These are phyloP conservation scores for Pseudogymnoascus sp. DNA, from an alignment of 2,329 filamentous ascomycete genomes.

Conservation along the genomic window DNA sequence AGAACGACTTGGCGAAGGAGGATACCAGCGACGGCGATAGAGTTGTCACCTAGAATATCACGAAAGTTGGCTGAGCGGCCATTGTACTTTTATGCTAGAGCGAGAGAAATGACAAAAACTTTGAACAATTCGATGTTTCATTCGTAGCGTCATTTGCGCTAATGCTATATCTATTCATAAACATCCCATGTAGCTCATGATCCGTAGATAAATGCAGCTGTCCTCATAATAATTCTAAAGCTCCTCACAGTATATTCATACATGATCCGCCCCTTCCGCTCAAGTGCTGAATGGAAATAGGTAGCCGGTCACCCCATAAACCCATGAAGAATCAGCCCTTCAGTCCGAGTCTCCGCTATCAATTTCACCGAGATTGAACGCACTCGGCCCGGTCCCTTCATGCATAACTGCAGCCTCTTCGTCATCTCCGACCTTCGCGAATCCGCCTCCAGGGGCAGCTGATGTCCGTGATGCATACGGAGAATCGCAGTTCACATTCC, in stretches of 20 bases:
- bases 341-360: slow-evolving; percentile 2
- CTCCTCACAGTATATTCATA: neutral
- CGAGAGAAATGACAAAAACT: slow-evolving; percentile 5
- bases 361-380: neutral
- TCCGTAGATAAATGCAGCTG: neutral
- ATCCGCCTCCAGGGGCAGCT: slow-evolving; percentile 7
- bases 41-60: neutral
- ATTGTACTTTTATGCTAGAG: slow-evolving; percentile 7
- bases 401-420: slow-evolving; percentile 6
- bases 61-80: neutral
- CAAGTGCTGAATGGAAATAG: neutral
- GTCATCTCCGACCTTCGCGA: slow-evolving; percentile 12
- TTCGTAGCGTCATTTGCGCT: neutral
- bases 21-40: slow-evolving; percentile 35
- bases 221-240: neutral
- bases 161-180: neutral
- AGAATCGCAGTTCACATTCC: slow-evolving; percentile 45
- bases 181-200: neutral
- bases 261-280: neutral
- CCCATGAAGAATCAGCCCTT: neutral
- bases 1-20: slow-evolving; percentile 88
- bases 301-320: neutral
- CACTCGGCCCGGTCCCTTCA: slow-evolving; percentile 4
- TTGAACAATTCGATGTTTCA: neutral
- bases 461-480: slow-evolving; percentile 40